Conservation (phyloP, 768 basidiomycete genomes). For the Tylopilus intermedius region DNA sequence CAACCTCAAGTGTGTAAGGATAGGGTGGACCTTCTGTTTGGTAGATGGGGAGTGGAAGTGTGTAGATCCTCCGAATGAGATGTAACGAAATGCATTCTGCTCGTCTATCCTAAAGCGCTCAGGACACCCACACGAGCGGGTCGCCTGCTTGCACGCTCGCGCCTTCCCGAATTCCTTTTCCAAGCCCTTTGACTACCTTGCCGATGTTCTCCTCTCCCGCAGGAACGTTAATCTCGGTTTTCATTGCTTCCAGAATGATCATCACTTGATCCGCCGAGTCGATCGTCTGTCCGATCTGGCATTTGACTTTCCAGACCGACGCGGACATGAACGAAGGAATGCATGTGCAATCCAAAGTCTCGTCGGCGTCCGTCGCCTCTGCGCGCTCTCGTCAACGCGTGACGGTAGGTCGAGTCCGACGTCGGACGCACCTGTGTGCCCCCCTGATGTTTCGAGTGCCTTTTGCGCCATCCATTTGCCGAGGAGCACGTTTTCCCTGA, state of each 20-base stretch:
- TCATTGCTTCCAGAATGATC: constrained; percentile 60
- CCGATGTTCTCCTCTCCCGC: constrained; percentile 45
- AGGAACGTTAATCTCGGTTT: constrained; percentile 51
- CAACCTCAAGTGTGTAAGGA: not conserved
- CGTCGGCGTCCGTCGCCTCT: not conserved
- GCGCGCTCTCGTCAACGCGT: not conserved
- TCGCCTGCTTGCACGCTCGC: constrained; percentile 45
- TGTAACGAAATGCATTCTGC: no score
- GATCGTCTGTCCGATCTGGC: constrained; percentile 39
- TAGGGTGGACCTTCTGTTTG: not conserved
- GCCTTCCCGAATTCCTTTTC: constrained; percentile 40
- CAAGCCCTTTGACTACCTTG: constrained; percentile 37
- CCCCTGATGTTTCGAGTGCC: constrained; percentile 5
- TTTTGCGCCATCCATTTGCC: constrained; percentile 39
- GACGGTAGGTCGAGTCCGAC: not conserved
- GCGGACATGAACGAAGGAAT: constrained; percentile 39
- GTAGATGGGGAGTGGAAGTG: constrained; percentile 2
- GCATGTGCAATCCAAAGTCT: constrained; percentile 2
- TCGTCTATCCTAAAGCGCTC: not conserved
- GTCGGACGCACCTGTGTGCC: constrained; percentile 4
- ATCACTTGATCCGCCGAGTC: constrained; percentile 39
- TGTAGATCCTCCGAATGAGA: no score
- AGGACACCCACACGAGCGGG: constrained; percentile 31
- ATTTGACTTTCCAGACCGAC: constrained; percentile 48
- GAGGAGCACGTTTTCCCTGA: constrained; percentile 41